Evolutionary conservation across 306 rosid species (phyloP).

Genomic region (Datisca glomerata): DNA sequence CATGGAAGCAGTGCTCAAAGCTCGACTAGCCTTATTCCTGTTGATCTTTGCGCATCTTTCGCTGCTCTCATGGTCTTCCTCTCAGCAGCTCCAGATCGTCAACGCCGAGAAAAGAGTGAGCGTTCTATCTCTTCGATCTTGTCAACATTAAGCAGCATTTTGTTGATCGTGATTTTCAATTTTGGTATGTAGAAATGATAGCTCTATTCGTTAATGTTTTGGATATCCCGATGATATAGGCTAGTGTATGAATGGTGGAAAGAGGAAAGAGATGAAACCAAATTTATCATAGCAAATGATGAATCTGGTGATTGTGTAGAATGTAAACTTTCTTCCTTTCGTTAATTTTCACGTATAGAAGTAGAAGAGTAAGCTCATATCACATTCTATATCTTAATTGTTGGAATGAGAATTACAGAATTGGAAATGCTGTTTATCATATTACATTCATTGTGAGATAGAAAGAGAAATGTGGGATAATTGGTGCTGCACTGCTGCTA

Average conservation of each 20-base stretch:
- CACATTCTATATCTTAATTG: too few relatives aligned
- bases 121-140: slow-evolving; percentile 6
- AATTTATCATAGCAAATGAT: too few relatives aligned
- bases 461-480: too few relatives aligned
- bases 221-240: not conserved
- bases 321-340: not conserved
- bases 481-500: too few relatives aligned
- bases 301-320: too few relatives aligned
- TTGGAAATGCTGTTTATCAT: too few relatives aligned
- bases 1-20: slow-evolving; percentile 50
- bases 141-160: not conserved
- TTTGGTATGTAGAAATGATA: too few relatives aligned
- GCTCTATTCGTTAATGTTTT: not conserved
- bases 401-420: too few relatives aligned
- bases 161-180: too few relatives aligned
- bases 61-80: slow-evolving; percentile 23
- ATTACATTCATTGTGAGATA: too few relatives aligned
- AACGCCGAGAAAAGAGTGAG: slow-evolving; percentile 91
- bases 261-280: too few relatives aligned
- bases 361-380: too few relatives aligned
- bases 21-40: slow-evolving; percentile 24
- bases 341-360: not conserved
- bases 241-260: not conserved
- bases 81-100: slow-evolving; percentile 55
- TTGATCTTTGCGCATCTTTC: slow-evolving; percentile 23